Evolutionary conservation across 78 protist species (phyloP), one percentile per base, ranked within the genome.

Genomic region (Goniomonas avonlea): DNA sequence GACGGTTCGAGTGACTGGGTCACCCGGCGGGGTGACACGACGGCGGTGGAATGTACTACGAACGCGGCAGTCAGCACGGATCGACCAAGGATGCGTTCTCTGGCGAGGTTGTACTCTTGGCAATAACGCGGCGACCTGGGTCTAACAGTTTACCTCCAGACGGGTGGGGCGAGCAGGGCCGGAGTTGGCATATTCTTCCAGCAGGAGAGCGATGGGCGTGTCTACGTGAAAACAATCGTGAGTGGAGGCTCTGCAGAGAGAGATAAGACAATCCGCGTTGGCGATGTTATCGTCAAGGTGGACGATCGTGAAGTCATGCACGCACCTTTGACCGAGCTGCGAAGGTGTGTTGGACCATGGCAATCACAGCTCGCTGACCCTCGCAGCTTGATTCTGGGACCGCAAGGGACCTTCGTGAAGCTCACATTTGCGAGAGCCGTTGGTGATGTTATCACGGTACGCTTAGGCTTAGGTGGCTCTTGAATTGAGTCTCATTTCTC

Each of bases 181-280:
- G 75, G 75, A 5, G 75, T 68, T 1, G 75, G 75, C 1, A 68
- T 68, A 38, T 68, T 68, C 75, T 68, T 68, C 34, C 75, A 68
- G 56, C 75, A 68, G 48, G 75, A 68, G 56, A 35, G 27, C 8
- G 75, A 68, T 9, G 75, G 75, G 4, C n/a, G n/a, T 39, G 75
- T 68, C 18, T 68, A 68, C 56, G 75, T 68, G 40, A 68, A 68
- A 27, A 68, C 75, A 4, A 68, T 68, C 31, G 75, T 61, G 0
- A 63, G 71, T 29, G 71, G 71, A 5, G 71, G 71, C 15, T 63
- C 71, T 2, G 71, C 71, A 7, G 71, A 63, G 47, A 39, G 71
- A 20, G 71, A 63, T 20, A 45, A 45, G 20, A 37, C 45, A 7
- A 21, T 68, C 34, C 48, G 27, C 3, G 75, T 68, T 1, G 75